Base-by-base conservation (phyloP, 1,284 basidiomycete species). In the Ustilago hordei region DNA sequence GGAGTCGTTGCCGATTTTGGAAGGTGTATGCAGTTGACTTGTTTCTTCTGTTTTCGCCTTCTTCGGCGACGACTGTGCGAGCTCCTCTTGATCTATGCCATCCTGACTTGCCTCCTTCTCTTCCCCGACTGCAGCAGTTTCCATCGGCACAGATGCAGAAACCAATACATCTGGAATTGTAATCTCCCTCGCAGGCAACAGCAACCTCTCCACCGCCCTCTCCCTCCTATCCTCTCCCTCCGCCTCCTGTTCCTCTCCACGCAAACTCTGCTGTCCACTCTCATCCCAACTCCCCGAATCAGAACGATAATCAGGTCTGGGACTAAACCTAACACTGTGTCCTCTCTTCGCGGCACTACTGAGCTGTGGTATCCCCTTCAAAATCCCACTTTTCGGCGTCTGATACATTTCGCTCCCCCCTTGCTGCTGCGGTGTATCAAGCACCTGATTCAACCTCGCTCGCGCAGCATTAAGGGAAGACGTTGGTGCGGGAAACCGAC, bases 261-360 rank as follows among this genome's bases (percentile, higher is more conserved):
- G 8, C 3, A 38, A 15, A n/a, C 23, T 57, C 39, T 52, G 48
- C 60, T 61, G 66, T 3, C 34, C 52, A 43, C 63, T 67, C 35
- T 74, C 68, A 28, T 71, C 75, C 71, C 69, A 77, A 31, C 64
- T 67, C 8, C 75, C 75, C 23, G 75, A 78, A 59, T 78, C 75
- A n/a, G 71, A 74, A 2, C 75, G 28, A 34, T 74, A 78, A 45
- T 78, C 75, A 0, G 75, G 75, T 38, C 67, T 53, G 32, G 75
- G 75, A 23, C 75, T 78, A 58, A 78, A 78, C 1, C 75, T 48
- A 0, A 78, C 75, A 48, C 68, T 78, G 23, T 69, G 75, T 19
- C 66, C 59, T 12, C 68, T 36, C 5, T 62, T 31, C 1, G 58
- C 58, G 2, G 61, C 47, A 31, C 64, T 66, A 28, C 19, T 36